These are phyloP conservation scores for Lolium multiflorum DNA, from an alignment of 176 grass and related monocot species.

Conservation along the genomic window DNA sequence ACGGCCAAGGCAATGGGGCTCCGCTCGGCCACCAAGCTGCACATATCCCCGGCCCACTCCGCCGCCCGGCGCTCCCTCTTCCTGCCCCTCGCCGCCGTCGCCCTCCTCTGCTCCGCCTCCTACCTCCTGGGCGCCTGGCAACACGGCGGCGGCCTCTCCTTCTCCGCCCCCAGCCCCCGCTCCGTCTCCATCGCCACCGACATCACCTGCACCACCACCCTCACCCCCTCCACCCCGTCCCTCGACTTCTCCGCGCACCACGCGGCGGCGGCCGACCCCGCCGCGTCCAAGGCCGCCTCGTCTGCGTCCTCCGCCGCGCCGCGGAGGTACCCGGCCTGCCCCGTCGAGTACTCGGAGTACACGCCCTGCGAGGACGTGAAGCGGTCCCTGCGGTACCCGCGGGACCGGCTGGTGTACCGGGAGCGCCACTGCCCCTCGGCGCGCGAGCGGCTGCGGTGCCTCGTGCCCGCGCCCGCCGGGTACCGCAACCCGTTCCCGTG, in stretches of 20 bases:
- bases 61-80: slow-evolving; percentile 39
- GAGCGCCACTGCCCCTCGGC: slow-evolving; percentile 85
- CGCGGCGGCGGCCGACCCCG: not conserved
- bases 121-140: slow-evolving; percentile 71
- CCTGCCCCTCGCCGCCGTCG: slow-evolving; percentile 46
- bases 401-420: slow-evolving; percentile 84
- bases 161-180: slow-evolving; percentile 14
- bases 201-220: slow-evolving; percentile 38
- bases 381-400: slow-evolving; percentile 77
- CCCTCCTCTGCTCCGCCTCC: slow-evolving; percentile 58
- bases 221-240: not conserved
- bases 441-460: slow-evolving; percentile 61
- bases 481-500: slow-evolving; percentile 67
- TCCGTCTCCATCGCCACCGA: slow-evolving; percentile 42
- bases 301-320: slow-evolving; percentile 13
- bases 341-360: slow-evolving; percentile 81
- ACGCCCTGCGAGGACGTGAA: slow-evolving; percentile 91
- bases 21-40: slow-evolving; percentile 60
- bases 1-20: slow-evolving; percentile 38
- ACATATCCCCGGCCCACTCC: slow-evolving; percentile 45
- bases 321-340: slow-evolving; percentile 56
- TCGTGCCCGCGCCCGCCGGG: slow-evolving; percentile 62
- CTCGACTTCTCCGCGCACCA: slow-evolving; percentile 55
- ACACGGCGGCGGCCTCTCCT: slow-evolving; percentile 50
- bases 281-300: not conserved